These are phyloP conservation scores for Anisogramma anomala DNA, from an alignment of 2,329 filamentous ascomycete species.

Conservation along the genomic window DNA sequence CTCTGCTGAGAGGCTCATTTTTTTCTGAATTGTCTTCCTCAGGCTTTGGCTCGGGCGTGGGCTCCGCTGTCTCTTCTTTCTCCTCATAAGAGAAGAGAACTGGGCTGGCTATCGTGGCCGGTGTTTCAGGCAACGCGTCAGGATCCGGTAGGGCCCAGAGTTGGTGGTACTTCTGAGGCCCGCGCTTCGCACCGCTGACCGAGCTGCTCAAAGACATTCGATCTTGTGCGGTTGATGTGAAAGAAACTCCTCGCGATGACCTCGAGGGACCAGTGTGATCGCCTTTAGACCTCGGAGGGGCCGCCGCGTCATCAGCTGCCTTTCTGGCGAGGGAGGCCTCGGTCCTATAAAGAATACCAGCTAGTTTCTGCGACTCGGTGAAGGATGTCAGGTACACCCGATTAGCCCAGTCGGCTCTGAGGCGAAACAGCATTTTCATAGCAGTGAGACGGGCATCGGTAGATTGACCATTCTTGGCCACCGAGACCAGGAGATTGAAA, in stretches of 20 bases:
- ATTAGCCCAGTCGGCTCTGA: slow-evolving; percentile 72
- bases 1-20: slow-evolving; percentile 11
- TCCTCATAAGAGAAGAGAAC: slow-evolving; percentile 34
- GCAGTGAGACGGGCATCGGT: slow-evolving; percentile 60
- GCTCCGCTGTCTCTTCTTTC: neutral
- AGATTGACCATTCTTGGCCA: slow-evolving; percentile 47
- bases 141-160: slow-evolving; percentile 49
- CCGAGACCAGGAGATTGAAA: slow-evolving; percentile 51
- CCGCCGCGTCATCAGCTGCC: slow-evolving; percentile 39
- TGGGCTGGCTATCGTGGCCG: slow-evolving; percentile 35
- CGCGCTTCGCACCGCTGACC: slow-evolving; percentile 27
- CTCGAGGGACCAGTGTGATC: slow-evolving; percentile 33
- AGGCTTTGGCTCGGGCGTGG: slow-evolving; percentile 9
- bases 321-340: slow-evolving; percentile 40
- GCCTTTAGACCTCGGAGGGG: slow-evolving; percentile 32
- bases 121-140: slow-evolving; percentile 40
- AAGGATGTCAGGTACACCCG: slow-evolving; percentile 59
- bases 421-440: slow-evolving; percentile 67
- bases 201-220: slow-evolving; percentile 30
- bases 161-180: slow-evolving; percentile 32
- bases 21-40: slow-evolving; percentile 14
- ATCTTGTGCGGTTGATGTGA: slow-evolving; percentile 33
- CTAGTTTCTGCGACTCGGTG: slow-evolving; percentile 62
- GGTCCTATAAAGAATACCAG: slow-evolving; percentile 58
- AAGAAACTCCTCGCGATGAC: slow-evolving; percentile 39